Evolutionary conservation across 2,329 filamentous ascomycete genomes (phyloP), one percentile per base, ranked within the genome.

Genomic region (Verticillium nonalfalfae): DNA sequence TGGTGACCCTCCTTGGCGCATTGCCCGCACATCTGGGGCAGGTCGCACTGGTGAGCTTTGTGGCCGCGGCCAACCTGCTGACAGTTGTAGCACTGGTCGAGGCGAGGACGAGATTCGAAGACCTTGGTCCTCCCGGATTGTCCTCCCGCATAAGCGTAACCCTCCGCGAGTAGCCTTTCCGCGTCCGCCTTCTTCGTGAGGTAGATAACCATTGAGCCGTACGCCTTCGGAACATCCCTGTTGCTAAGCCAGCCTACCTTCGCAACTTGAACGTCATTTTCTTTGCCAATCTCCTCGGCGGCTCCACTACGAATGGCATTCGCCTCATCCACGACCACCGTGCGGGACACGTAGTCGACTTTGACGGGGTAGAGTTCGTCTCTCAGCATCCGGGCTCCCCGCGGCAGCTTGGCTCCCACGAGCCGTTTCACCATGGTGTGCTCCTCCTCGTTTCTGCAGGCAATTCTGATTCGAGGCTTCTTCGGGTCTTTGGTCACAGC

Each of bases 61-160:
- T 71, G 62, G 9, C 52, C 52, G 52, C 33, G 26, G n/a, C 65
- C 61, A 45, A 71, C 66, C 60, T 70, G 59, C 63, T 72, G 63
- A 59, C 66, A 73, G 40, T 72, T 72, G 56, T 71, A 73, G 59
- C 64, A 73, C 66, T 72, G 63, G 34, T 65, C 61, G 38, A 66
- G 68, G 61, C 64, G 61, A 40, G 59, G 62, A 56, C 66, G 65
- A 26, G 60, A 64, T 58, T 70, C 63, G 56, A 69, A 70, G 11
- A 58, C 26, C n/a, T 56, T 57, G 9, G 64, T 65, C 34, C 50
- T 55, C 9, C 63, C 67, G 21, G 66, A 69, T 57, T 67, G 60
- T 36, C 66, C 64, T 60, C 62, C 66, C 5, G 60, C 64, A 56
- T 67, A 62, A 59, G 68, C 68, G 62, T 64, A 68, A 13, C 65